Conservation (phyloP, 805 yeast species). For the Wickerhamiella occidentalis region DNA sequence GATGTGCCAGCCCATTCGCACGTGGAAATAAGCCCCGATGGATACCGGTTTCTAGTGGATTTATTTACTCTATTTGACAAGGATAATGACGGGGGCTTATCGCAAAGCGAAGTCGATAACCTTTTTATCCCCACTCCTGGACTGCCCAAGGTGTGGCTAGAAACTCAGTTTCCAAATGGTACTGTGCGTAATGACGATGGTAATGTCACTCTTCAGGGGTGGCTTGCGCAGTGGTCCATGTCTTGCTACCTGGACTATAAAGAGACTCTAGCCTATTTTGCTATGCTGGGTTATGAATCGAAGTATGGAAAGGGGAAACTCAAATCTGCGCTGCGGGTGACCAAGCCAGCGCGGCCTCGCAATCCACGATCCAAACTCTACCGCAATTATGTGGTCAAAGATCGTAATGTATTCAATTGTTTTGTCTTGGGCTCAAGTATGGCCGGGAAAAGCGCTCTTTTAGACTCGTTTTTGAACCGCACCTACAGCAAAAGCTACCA, state of each 20-base stretch:
- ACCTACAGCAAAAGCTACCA: conserved; percentile 57
- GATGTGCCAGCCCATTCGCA: conserved; percentile 65
- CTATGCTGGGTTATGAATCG: conserved; percentile 73
- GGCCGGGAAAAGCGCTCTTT: conserved; percentile 75
- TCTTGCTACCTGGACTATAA: conserved; percentile 77
- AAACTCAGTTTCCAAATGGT: conserved; percentile 71
- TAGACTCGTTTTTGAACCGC: conserved; percentile 72
- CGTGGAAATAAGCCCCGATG: conserved; percentile 85
- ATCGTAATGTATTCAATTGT: conserved; percentile 87
- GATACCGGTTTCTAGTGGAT: conserved; percentile 85
- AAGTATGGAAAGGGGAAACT: conserved; percentile 25
- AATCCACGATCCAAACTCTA: conserved; percentile 53
- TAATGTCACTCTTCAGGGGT: conserved; percentile 84
- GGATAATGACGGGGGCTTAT: conserved; percentile 94
- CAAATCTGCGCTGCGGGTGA: conserved; percentile 54
- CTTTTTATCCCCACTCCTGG: conserved; percentile 90
- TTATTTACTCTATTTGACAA: conserved; percentile 76
- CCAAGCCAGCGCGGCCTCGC: conserved; percentile 65
- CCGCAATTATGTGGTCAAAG: conserved; percentile 51
- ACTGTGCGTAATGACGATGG: conserved; percentile 88
- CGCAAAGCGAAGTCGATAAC: conserved; percentile 52
- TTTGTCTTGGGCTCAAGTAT: conserved; percentile 73
- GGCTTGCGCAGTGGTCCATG: conserved; percentile 99
- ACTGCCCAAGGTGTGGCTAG: conserved; percentile 75
- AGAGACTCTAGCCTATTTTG: conserved; percentile 77